Base-by-base conservation (phyloP, 1,139 yeast species). In the Scheffersomyces cryptocercus region DNA sequence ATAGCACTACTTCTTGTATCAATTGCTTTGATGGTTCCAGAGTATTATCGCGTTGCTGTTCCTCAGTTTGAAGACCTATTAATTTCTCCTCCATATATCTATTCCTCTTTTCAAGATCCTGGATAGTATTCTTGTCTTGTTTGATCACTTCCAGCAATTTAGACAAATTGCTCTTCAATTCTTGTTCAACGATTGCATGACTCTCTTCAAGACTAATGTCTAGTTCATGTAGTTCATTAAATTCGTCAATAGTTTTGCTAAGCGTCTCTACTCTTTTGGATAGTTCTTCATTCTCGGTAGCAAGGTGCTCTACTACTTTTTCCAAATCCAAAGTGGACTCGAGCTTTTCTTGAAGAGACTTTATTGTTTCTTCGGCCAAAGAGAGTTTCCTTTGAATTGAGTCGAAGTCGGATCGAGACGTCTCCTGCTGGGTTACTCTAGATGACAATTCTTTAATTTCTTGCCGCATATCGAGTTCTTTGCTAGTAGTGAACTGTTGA, bases 141-240 rank as follows among this genome's bases (percentile, higher is more conserved):
- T 54, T 55, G 32, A 69, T 49, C 8, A 61, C 54, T 2, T 51
- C 45, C 41, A 68, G 65, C 10, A 78, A 58, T 1, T 54, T 50
- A 5, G 61, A 61, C n/a, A 84, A 64, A 28, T 81, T 81, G 4
- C 58, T 53, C 26, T 68, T 62, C 20, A 84, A 66, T 39, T 82
- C 85, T n/a, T 56, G 54, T 50, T 84, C 89, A 1, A 82, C 70
- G n/a, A 71, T 75, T 0, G 61, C 47, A 48, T 82, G 87, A 39
- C 70, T 70, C 11, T 72, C 76, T 47, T 86, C 93, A n/a, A 88
- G 65, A 49, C 84, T 84, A 42, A 71, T 77, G 46, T 82, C 85
- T 13, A 87, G 62, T 36, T 75, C 81, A 46, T 78, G 81, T 16
- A 86, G 59, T 43, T 82, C 83, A 40, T 78, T 83, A 33, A 85